Base-by-base conservation (phyloP, 1,139 yeast species). In the Yarrowia galli region DNA sequence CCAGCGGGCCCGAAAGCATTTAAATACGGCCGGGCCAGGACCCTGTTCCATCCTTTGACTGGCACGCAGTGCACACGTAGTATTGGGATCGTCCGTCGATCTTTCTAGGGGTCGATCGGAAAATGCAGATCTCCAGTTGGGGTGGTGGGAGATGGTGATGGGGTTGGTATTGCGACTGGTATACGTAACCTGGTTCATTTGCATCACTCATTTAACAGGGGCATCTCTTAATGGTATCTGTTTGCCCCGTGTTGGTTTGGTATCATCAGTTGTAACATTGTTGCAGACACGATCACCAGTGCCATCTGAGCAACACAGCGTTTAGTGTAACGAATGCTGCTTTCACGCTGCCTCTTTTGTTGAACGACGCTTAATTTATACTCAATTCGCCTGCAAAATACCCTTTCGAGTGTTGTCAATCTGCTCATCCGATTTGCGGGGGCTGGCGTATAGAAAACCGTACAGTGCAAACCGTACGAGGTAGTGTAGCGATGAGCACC, bases 21-120 rank as follows among this genome's bases (percentile, higher is more conserved):
- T 54, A 54, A 40, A 25, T 54, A 54, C 45, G 60, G 43, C 15
- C 16, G 60, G 20, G 18, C 15, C 43, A 36, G 60, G 60, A 43
- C 38, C 60, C 43, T 16, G 28, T 20, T 28, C 9, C 20, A 9
- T 43, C 48, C 28, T 6, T 22, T 15, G 48, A 10, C 16, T 8
- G 16, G 28, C 60, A 53, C 43, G 60, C 45, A 20, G 16, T 8
- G 22, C 32, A 36, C 60, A 53, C 60, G 45, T 53, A 36, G 40
- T 53, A 43, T 38, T 53, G 60, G 16, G 60, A 53, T 53, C 60
- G 45, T 36, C 60, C 16, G 60, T 36, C 60, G 60, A 53, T 53
- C 60, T 22, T 16, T 53, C 20, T 35, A 51, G 32, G 45, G 60
- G 60, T 22, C 60, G 60, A 53, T 53, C 60, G 43, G n/a, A 53